phyloP scores from a whole-genome alignment of 1,139 yeast species.

The Kodamaea ohmeri region DNA sequence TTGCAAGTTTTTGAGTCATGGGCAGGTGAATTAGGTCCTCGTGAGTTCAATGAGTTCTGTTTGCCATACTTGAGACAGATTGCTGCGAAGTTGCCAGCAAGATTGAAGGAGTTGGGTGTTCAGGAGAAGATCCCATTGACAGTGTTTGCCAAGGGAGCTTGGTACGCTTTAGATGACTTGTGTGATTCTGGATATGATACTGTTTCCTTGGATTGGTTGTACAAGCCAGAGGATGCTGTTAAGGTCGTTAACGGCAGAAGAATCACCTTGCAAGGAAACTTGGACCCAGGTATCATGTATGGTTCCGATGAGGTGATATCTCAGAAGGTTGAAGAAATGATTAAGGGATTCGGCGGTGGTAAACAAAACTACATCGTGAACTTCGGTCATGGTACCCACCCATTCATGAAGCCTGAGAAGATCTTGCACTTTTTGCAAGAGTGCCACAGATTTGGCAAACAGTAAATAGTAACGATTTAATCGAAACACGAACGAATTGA shows the following conservation, averaged over 20 bases:
- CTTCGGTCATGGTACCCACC: slow-evolving; percentile 98
- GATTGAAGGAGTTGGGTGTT: slow-evolving; percentile 70
- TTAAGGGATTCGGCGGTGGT: slow-evolving; percentile 87
- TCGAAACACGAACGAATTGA: neutral
- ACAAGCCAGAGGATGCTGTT: slow-evolving; percentile 83
- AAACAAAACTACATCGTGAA: slow-evolving; percentile 87
- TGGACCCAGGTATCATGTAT: slow-evolving; percentile 93
- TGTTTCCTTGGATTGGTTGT: slow-evolving; percentile 90
- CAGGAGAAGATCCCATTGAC: slow-evolving; percentile 78
- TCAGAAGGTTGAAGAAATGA: slow-evolving; percentile 81
- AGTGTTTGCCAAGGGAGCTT: slow-evolving; percentile 93
- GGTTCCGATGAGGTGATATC: slow-evolving; percentile 83
- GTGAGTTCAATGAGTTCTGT: slow-evolving; percentile 82
- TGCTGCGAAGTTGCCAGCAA: slow-evolving; percentile 60
- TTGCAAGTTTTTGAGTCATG: slow-evolving; percentile 94
- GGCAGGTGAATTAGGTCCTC: slow-evolving; percentile 96
- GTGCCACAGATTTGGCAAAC: slow-evolving; percentile 72
- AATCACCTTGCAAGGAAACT: slow-evolving; percentile 88
- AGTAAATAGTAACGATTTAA: slow-evolving; percentile 6
- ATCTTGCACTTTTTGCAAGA: slow-evolving; percentile 81
- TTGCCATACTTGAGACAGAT: slow-evolving; percentile 85
- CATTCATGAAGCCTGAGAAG: slow-evolving; percentile 92
- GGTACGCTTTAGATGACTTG: slow-evolving; percentile 90
- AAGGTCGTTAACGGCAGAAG: slow-evolving; percentile 69
- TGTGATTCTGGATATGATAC: slow-evolving; percentile 83